A percentile compares a stretch with the other conserved stretches of the same genome.
Conservation (phyloP, 2,329 filamentous ascomycete genomes). For the Juglanconis oblonga region DNA sequence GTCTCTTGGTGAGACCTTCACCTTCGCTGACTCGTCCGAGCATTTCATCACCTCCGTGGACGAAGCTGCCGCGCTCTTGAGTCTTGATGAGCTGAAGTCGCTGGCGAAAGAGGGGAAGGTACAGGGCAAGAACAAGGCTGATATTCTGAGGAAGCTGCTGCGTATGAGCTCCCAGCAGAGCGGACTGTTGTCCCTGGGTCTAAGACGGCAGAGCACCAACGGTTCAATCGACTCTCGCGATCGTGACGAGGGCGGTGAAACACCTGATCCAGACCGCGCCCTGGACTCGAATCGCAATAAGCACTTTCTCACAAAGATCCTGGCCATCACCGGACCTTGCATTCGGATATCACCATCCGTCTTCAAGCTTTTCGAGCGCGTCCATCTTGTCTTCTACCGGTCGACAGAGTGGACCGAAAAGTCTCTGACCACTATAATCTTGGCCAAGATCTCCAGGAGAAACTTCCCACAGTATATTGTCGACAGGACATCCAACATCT, state of each 20-base stretch:
- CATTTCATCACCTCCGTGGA: constrained; percentile 73
- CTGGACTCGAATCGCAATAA: constrained; percentile 61
- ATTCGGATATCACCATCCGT: constrained; percentile 72
- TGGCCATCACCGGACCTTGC: constrained; percentile 75
- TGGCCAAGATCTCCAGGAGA: constrained; percentile 81
- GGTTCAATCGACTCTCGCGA: constrained; percentile 48
- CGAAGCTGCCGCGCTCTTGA: constrained; percentile 77
- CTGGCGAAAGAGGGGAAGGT: constrained; percentile 85
- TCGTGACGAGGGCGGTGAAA: constrained; percentile 34
- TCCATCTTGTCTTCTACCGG: constrained; percentile 93
- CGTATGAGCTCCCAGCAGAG: constrained; percentile 71
- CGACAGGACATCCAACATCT: constrained; percentile 85
- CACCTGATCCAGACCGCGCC: constrained; percentile 26
- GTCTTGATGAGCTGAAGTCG: constrained; percentile 81
- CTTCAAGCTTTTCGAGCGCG: constrained; percentile 83
- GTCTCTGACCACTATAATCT: constrained; percentile 88
- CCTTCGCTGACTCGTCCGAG: constrained; percentile 77
- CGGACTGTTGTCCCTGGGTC: constrained; percentile 67
- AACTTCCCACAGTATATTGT: constrained; percentile 92
- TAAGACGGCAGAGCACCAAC: constrained; percentile 62
- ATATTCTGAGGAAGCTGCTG: constrained; percentile 72
- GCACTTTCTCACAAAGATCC: constrained; percentile 75
- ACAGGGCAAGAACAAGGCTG: constrained; percentile 82
- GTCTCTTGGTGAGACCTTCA: constrained; percentile 57
- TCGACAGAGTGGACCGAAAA: constrained; percentile 98